Base-by-base conservation (phyloP, 345 rosid genomes). In the Hypericum androsaemum region DNA sequence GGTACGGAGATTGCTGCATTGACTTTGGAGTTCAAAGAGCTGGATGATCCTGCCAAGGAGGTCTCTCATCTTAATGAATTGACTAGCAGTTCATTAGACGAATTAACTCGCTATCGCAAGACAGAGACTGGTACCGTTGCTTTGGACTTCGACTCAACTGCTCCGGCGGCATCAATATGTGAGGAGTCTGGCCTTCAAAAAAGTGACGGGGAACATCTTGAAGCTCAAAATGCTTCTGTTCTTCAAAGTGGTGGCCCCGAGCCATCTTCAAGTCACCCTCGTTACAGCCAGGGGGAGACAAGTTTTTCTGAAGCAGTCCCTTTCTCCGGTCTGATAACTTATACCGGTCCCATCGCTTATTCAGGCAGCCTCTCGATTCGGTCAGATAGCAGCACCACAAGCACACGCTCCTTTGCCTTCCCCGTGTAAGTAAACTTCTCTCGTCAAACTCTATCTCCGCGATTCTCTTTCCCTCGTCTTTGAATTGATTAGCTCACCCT, bases 311-410 rank as follows among this genome's bases (percentile, higher is more conserved):
- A 74, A n/a, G 56, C 81, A 41, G 88, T 72, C 39, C 62, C 83
- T 50, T 16, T 74, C 54, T 73, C 86, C 14, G 80, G 88, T 37
- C 75, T 73, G 37, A 77, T 77, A 66, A 79, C 71, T 37, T 79
- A 79, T 65, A 75, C 96, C 2, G 96, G 88, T 28, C 80, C 76
- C 0, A 72, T 83, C 39, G 67, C 86, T 39, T 68, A 64, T 64
- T 78, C 96, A 12, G 96, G 98, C 43, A 84, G 81, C 56, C 70
- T 87, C 52, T 92, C 96, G 10, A 77, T 69, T 53, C 70, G 96
- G 66, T 92, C 96, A 0, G 95, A 92, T 54, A 82, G 95, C 81
- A 92, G 98, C 77, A 77, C 94, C 10, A 77, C 96, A 0, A 92
- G 96, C 69, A 77, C 83, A 53, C 81, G 89, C 59, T 92, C 98